A percentile compares a stretch with the other conserved stretches of the same genome.
These are phyloP conservation scores for Sporothrix mexicana DNA, from an alignment of 2,329 filamentous ascomycete species.

Conservation along the genomic window DNA sequence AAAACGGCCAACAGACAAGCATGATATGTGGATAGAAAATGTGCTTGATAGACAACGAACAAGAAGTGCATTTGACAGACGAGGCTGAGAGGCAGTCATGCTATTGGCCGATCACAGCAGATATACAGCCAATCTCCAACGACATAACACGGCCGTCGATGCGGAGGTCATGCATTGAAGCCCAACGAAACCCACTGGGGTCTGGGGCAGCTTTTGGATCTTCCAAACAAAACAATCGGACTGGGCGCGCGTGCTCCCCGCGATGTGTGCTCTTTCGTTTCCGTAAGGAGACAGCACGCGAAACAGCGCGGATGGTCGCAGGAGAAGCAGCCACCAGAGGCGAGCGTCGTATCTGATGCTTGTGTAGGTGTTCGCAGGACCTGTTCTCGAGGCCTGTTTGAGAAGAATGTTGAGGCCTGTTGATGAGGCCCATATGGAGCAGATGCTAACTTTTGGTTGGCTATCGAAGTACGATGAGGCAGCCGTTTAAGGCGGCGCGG, in stretches of 20 bases:
- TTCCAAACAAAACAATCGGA: neutral
- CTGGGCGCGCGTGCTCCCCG: neutral
- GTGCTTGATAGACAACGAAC: neutral
- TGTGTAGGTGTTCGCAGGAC: neutral
- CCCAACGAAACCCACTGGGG: constrained; percentile 17
- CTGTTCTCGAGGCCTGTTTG: neutral
- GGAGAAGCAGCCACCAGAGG: neutral
- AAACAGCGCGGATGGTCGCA: constrained; percentile 14
- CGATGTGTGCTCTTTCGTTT: neutral
- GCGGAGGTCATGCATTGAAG: constrained; percentile 28
- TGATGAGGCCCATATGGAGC: neutral
- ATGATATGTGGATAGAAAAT: neutral
- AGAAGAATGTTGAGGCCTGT: neutral
- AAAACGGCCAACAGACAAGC: constrained; percentile 31
- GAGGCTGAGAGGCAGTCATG: constrained; percentile 6
- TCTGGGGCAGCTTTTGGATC: neutral
- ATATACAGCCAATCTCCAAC: neutral
- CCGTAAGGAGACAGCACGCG: neutral
- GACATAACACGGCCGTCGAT: neutral
- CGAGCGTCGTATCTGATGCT: neutral
- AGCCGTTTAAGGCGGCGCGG: constrained; percentile 1
- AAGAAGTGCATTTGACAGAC: neutral
- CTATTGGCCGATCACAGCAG: constrained; percentile 10
- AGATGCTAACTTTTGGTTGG: constrained; percentile 3
- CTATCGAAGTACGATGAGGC: constrained; percentile 11